Base-by-base conservation (phyloP, 805 yeast genomes). In the Candida sonorensis region DNA sequence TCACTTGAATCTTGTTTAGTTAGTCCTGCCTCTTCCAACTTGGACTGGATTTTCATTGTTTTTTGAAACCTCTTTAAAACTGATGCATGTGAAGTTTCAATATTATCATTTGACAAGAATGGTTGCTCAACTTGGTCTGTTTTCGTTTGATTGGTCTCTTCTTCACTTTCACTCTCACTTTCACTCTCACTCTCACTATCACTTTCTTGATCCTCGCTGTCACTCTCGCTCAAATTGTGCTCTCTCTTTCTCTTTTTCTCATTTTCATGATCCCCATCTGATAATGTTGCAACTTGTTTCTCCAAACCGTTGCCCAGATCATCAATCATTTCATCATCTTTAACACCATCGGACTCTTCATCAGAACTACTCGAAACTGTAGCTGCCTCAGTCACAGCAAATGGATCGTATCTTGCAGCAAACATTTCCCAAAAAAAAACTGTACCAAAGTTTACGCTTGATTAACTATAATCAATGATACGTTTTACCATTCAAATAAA, bases 331-430 rank as follows among this genome's bases (percentile, higher is more conserved):
- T 28, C 38, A 25, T 30, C 45, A 13, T 29, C 33, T 26, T 12
- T 12, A 6, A 12, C 7, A 21, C 11, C 23, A 10, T 21, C 23
- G 11, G 23, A 21, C 5, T 21, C 23, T 10, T 21, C 23, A 21
- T 21, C 11, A 7, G 23, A 21, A 10, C 26, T 23, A 22, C 12
- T 11, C 9, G 24, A 22, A n/a, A n/a, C n/a, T n/a, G n/a, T 53
- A 27, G 57, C 51, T 46, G 57, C 59, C 53, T 50, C 61, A 45
- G 60, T 67, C 46, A 60, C 30, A 7, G 25, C 51, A 50, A 13
- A 14, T 8, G 84, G 84, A 42, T 75, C 82, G 45, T 71, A 78
- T 51, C 85, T 62, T 11, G 71, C 68, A 7, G 81, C 82, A 60
- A 78, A 78, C 86, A 78, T 75, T n/a, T 20, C 23, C 17, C n/a